Evolutionary conservation across 2,329 filamentous ascomycete species (phyloP), one percentile per base, ranked within the genome.

Genomic region (Scedosporium minutisporum): DNA sequence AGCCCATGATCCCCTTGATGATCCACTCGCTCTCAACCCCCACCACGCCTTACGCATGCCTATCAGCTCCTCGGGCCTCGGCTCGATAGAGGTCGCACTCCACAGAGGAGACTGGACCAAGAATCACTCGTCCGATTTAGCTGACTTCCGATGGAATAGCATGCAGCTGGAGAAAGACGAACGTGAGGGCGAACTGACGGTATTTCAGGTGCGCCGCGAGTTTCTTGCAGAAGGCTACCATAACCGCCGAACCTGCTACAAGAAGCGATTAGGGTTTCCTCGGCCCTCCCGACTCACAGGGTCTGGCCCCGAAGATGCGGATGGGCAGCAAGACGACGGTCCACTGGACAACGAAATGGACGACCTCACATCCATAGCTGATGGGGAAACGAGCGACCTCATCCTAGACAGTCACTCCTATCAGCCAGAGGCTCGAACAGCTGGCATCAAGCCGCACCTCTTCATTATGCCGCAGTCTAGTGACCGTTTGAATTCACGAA

Each of bases 61-160:
- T 85, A 55, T 82, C 87, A 9, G 84, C 91, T 63, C 82, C 82
- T 1, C 75, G 90, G 10, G 68, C 76, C 38, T 70, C 75, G 2
- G 77, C 79, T n/a, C 72, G 74, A 29, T 68, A 71, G 7, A 71
- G 70, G 1, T 70, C 68, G 6, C 66, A 78, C n/a, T 74, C 81
- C 65, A 71, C 71, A 42, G 75, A 76, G 65, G 74, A 67, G 57
- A 76, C n/a, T 78, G 61, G 61, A 79, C 62, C 68, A 71, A 53
- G 74, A 76, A 21, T 79, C 57, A 65, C 66, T 60, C 66, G 87
- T 55, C 91, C 86, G 82, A 79, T 88, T 6, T 82, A 88, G 85
- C 91, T 16, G 88, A 92, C 66, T 86, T 91, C 67, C 82, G 87
- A 2, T 93, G 89, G 88, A 87, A 84, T 0, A 83, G 85, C 63